Base-by-base conservation (phyloP, 768 basidiomycete species). In the Mycena polygramma region DNA sequence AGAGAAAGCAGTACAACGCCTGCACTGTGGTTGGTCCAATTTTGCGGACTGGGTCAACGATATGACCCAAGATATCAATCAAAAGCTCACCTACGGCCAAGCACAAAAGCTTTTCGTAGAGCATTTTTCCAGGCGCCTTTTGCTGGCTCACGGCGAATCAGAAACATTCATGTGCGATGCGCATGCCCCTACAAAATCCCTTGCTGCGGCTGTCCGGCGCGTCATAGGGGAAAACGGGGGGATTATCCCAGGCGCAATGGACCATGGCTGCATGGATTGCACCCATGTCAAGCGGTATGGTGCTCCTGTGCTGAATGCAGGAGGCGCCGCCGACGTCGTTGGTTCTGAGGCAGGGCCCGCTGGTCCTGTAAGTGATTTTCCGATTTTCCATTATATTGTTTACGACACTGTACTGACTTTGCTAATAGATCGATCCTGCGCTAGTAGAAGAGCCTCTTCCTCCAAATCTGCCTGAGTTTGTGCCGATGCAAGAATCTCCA, bases 41-140 rank as follows among this genome's bases (percentile, higher is more conserved):
- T 80, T 78, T 57, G 72, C 79, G 2, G 64, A 74, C 2, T 79
- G 73, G 68, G 15, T 79, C 11, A 80, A 79, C 59, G 76, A 76
- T 11, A 64, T 43, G n/a, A 55, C 19, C 0, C 26, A 36, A 3
- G 41, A 37, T 9, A 24, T 45, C 1, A 41, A 41, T 17, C 14
- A 43, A 15, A 49, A 54, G 24, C 45, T 80, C 20, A 77, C 75
- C 14, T 41, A 58, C 19, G 71, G 74, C 5, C 79, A 80, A 48
- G 74, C 76, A 1, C 74, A 78, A 46, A 66, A 75, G 8, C 58
- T 70, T 2, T 70, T 60, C 17, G 20, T 66, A 3, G 63, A 70
- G 45, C 69, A 70, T 22, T 70, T 70, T 55, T 41, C 63, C 5
- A 46, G 69, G 5, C 63, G 63, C 11, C 70, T 80, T 5, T 77